Base-by-base conservation (phyloP, 1,139 yeast genomes). In the Debaryomycetaceae sp. region DNA sequence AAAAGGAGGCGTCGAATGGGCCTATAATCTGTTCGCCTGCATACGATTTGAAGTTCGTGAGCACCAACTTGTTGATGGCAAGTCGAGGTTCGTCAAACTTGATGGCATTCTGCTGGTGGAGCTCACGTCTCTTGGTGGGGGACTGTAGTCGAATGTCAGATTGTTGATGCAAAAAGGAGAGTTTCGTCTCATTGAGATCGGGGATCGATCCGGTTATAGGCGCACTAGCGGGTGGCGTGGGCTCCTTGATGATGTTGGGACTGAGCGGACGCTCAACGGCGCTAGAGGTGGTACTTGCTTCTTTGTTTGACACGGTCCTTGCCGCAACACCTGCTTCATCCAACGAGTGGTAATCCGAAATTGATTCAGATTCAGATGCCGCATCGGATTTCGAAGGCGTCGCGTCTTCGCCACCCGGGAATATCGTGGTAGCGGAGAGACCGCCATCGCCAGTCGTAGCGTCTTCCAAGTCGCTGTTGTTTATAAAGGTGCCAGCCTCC, bases 21-120 rank as follows among this genome's bases (percentile, higher is more conserved):
- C 99, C 99, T 37, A 93, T 84, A 7, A 75, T 75, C 57, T 91
- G 97, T n/a, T 71, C 62, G 0, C 98, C 98, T 0, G 97, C 97
- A 53, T 93, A 93, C 0, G 97, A 88, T 50, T 93, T 93, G 71
- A 91, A 93, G 51, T 93, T 83, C 4, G 81, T 80, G 29, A 93
- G 65, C 0, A 81, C 83, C 20, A 91, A 58, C 44, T 76, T 75
- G 26, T 78, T 65, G 27, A 91, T 89, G 5, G 85, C 94, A 20
- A 91, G 57, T 29, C 98, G 63, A 7, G 79, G 78, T 36, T 54
- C 66, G 27, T 51, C 48, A 10, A 42, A 36, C 14, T 28, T 37
- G 3, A 31, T 16, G 23, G 32, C 37, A 28, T 23, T 29, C 36
- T 22, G 42, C 29, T 14, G 43, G 19, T 32, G 29, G 16, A 16